Base-by-base conservation (phyloP, 805 yeast species). In the Alloascoidea hylecoeti region DNA sequence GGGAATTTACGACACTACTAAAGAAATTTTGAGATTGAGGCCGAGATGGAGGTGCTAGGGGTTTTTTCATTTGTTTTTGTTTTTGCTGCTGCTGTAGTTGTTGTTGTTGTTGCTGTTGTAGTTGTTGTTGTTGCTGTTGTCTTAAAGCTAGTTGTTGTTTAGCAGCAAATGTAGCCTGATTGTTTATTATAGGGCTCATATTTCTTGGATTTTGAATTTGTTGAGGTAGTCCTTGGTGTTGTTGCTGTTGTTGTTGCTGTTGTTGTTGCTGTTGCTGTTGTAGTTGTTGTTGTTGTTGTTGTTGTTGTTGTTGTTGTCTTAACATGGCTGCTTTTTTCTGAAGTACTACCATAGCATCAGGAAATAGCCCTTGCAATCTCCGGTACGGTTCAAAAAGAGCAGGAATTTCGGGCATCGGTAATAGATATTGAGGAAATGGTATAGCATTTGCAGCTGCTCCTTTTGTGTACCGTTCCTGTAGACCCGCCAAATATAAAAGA, bases 401-500 rank as follows among this genome's bases (percentile, higher is more conserved):
- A 15, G 60, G 53, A 4, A 55, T 35, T 15, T 49, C 55, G 3
- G 47, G 46, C 2, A 59, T 53, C 1, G 60, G 44, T 2, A 49
- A 40, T 16, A 59, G 38, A 2, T 55, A 41, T 27, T 53, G 57
- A 4, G 62, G 61, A 38, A 45, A 48, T 2, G 49, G 32, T 2
- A 18, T 23, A 4, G 17, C 35, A 17, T 39, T 42, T 19, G 41
- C 42, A 9, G 42, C 41, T 3, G 41, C 45, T 15, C 41, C 18
- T 23, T 40, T 28, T 38, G 48, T 48, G 13, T 46, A 40, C 17
- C 44, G 41, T 36, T 55, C 60, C 5, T 48, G 51, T 18, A 50
- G 38, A 15, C 55, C 43, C 5, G 56, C 55, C 40, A 59, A 49
- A 38, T 55, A 58, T 15, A 53, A 46, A 32, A 60, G 41, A 38